Evolutionary conservation across 441 rosid species (phyloP).

Genomic region (Breynia disticha): DNA sequence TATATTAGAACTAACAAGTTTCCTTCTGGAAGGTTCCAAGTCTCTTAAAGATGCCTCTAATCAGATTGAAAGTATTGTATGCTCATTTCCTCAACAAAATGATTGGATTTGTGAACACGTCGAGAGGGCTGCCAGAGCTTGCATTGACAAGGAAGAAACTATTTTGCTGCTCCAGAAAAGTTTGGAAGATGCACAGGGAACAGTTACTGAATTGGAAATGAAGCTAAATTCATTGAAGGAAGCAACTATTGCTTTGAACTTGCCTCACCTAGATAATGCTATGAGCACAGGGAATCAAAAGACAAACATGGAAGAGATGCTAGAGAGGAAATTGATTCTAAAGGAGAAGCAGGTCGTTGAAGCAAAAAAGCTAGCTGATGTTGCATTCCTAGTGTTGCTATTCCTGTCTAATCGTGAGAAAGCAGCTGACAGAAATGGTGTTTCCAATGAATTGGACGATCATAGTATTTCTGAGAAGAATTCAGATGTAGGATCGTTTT

Average conservation of each 20-base stretch:
- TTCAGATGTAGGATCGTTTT: slow-evolving; percentile 10
- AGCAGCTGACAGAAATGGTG: slow-evolving; percentile 17
- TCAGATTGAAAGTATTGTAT: slow-evolving; percentile 54
- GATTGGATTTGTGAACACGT: slow-evolving; percentile 56
- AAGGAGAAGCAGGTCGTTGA: slow-evolving; percentile 32
- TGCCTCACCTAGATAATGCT: slow-evolving; percentile 29
- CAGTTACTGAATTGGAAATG: slow-evolving; percentile 66
- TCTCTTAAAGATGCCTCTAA: slow-evolving; percentile 77
- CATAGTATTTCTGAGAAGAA: slow-evolving; percentile 12
- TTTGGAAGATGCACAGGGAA: slow-evolving; percentile 79
- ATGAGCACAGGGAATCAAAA: slow-evolving; percentile 34
- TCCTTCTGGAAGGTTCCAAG: slow-evolving; percentile 80
- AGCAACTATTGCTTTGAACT: slow-evolving; percentile 55
- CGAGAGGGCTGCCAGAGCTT: slow-evolving; percentile 69
- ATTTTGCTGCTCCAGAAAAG: slow-evolving; percentile 66
- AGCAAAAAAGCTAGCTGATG: slow-evolving; percentile 40
- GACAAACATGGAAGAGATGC: slow-evolving; percentile 31
- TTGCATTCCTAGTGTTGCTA: slow-evolving; percentile 38
- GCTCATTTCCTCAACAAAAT: slow-evolving; percentile 66
- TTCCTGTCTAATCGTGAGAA: slow-evolving; percentile 43
- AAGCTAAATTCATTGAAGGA: slow-evolving; percentile 66
- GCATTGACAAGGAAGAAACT: slow-evolving; percentile 77
- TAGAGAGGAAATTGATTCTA: slow-evolving; percentile 28
- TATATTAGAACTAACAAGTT: slow-evolving; percentile 70
- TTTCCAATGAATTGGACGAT: slow-evolving; percentile 7